Conservation (phyloP, 2,329 filamentous ascomycete species). For the Trichoderma brevicompactum region DNA sequence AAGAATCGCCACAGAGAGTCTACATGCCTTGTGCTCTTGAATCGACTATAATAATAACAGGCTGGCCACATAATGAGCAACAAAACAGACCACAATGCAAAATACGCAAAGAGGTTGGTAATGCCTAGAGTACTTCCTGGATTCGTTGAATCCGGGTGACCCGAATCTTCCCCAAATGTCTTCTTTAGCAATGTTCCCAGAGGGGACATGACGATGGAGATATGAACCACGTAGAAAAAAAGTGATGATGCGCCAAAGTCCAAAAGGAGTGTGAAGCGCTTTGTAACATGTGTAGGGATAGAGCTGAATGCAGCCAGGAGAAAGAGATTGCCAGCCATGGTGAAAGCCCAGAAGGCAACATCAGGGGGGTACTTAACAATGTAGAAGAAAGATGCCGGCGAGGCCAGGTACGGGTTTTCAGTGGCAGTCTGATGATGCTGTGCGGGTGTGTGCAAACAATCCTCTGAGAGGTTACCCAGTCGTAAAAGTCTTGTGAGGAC, state of each 20-base stretch:
- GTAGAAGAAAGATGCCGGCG: slow-evolving; percentile 51
- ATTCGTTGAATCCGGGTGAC: slow-evolving; percentile 35
- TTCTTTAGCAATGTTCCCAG: slow-evolving; percentile 36
- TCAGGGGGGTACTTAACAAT: slow-evolving; percentile 54
- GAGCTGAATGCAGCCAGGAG: slow-evolving; percentile 45
- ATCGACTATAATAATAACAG: slow-evolving; percentile 48
- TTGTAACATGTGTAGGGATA: slow-evolving; percentile 40
- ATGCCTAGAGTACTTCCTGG: slow-evolving; percentile 40
- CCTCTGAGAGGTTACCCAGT: slow-evolving; percentile 51
- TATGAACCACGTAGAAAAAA: slow-evolving; percentile 52
- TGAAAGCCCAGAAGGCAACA: slow-evolving; percentile 50
- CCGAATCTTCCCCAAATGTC: slow-evolving; percentile 44
- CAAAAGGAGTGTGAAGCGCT: slow-evolving; percentile 43
- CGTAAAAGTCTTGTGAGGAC: slow-evolving; percentile 47
- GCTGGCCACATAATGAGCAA: slow-evolving; percentile 49
- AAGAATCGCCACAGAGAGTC: slow-evolving; percentile 55
- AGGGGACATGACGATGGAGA: slow-evolving; percentile 38
- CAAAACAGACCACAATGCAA: slow-evolving; percentile 42
- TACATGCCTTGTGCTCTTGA: slow-evolving; percentile 47
- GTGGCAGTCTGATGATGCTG: slow-evolving; percentile 38
- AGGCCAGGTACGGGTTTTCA: slow-evolving; percentile 49
- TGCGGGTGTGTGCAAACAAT: slow-evolving; percentile 47
- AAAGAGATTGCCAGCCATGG: slow-evolving; percentile 46
- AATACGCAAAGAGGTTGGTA: slow-evolving; percentile 45
- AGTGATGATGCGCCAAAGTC: slow-evolving; percentile 52